Evolutionary conservation across 2,329 filamentous ascomycete species (phyloP).

Genomic region (Aureobasidium sp.): DNA sequence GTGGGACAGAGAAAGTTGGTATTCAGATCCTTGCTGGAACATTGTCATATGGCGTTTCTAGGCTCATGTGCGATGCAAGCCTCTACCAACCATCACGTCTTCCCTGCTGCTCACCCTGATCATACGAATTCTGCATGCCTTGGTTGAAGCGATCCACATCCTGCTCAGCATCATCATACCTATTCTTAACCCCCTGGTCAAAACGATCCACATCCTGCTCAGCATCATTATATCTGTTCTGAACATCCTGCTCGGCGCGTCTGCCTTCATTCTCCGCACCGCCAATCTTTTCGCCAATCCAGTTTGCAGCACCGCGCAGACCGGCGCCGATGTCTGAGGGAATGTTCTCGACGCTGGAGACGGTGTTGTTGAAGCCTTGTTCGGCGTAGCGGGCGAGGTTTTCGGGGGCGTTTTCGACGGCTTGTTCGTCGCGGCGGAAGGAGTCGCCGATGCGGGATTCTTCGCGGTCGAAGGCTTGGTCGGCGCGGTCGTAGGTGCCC

Average conservation of each 20-base stretch:
- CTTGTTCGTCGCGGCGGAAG: constrained; percentile 14
- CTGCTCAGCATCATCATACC: background rate
- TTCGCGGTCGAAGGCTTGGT: constrained; percentile 12
- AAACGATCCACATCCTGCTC: constrained; percentile 5
- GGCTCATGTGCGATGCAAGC: background rate
- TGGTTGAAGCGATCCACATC: constrained; percentile 9
- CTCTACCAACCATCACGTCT: constrained; percentile 11
- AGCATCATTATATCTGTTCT: background rate
- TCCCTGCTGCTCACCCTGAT: constrained; percentile 13
- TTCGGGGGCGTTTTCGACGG: constrained; percentile 13
- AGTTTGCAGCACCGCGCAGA: constrained; percentile 12
- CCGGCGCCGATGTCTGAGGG: constrained; percentile 15
- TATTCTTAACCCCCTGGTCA: background rate
- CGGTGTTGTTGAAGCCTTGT: constrained; percentile 12
- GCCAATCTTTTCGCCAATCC: constrained; percentile 13
- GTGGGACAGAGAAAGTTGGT: background rate
- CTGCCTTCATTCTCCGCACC: constrained; percentile 10
- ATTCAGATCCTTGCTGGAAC: background rate
- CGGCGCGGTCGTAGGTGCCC: constrained; percentile 13
- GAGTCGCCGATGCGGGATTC: constrained; percentile 12
- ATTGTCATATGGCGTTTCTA: no score
- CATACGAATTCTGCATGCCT: constrained; percentile 8
- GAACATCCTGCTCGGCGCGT: constrained; percentile 2
- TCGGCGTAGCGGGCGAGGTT: constrained; percentile 11
- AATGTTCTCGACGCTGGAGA: constrained; percentile 14